phyloP scores from a whole-genome alignment of 2,329 filamentous ascomycete species.

The Leptographium procerum region DNA sequence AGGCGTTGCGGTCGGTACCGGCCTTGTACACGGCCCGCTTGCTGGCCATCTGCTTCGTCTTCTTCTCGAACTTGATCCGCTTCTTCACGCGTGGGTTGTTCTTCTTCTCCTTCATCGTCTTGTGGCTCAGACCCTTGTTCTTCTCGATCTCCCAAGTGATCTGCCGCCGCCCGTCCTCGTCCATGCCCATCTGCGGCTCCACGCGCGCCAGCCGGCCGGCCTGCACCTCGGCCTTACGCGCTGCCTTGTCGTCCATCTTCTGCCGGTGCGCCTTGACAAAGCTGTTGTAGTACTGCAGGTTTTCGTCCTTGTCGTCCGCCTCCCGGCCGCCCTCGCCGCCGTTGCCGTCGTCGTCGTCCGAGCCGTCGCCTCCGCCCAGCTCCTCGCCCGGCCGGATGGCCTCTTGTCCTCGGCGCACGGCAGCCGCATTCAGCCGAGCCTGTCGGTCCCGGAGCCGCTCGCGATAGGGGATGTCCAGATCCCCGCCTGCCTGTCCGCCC shows the following conservation, averaged over 20 bases:
- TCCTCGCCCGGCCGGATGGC: conserved; percentile 51
- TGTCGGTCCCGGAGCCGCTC: conserved; percentile 81
- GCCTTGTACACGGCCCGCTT: conserved; percentile 80
- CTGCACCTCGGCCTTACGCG: conserved; percentile 42
- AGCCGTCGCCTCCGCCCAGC: conserved; percentile 53
- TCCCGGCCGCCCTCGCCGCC: conserved; percentile 35
- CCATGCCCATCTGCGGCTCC: conserved; percentile 56
- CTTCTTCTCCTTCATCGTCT: conserved; percentile 65
- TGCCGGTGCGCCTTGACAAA: conserved; percentile 20
- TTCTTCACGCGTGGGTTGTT: conserved; percentile 97
- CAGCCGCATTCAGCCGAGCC: conserved; percentile 76
- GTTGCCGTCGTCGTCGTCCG: conserved; percentile 59
- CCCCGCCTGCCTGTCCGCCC: conserved; percentile 64
- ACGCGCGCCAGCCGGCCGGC: conserved; percentile 54
- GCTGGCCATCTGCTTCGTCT: conserved; percentile 91
- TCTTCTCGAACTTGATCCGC: conserved; percentile 89
- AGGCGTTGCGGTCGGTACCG: conserved; percentile 72
- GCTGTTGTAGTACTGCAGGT: conserved; percentile 31
- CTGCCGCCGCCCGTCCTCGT: conserved; percentile 77
- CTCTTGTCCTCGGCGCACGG: conserved; percentile 68
- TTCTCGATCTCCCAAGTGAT: conserved; percentile 93
- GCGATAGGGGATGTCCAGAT: conserved; percentile 74
- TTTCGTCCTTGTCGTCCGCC: conserved; percentile 72
- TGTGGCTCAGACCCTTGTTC: conserved; percentile 85
- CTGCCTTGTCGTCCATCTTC: conserved; percentile 63